phyloP scores from a whole-genome alignment of 106 monocot species.

The Chionographis japonica region DNA sequence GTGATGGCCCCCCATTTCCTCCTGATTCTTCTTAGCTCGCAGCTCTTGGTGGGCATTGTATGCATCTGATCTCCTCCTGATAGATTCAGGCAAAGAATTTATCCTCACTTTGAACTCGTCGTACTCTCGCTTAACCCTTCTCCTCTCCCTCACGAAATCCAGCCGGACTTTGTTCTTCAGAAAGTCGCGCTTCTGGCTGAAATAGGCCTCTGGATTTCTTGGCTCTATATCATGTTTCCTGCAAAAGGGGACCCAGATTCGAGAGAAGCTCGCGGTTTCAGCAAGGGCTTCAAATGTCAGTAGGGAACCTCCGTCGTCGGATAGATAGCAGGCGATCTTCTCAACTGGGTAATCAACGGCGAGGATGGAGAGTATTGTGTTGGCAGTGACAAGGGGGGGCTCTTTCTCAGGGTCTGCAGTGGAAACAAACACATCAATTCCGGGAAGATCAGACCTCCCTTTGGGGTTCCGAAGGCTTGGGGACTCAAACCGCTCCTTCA shows the following conservation, averaged over 20 bases:
- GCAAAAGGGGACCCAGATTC: slow-evolving; percentile 92
- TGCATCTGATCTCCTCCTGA: slow-evolving; percentile 79
- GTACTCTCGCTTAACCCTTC: slow-evolving; percentile 94
- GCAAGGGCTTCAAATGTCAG: slow-evolving; percentile 72
- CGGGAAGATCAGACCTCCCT: slow-evolving; percentile 71
- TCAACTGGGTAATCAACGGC: slow-evolving; percentile 79
- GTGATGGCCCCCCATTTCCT: slow-evolving; percentile 15
- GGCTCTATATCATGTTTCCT: slow-evolving; percentile 88
- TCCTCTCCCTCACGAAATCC: slow-evolving; percentile 89
- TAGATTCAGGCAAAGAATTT: slow-evolving; percentile 79
- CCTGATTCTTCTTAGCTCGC: slow-evolving; percentile 36
- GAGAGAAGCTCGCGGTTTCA: slow-evolving; percentile 69
- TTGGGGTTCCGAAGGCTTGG: slow-evolving; percentile 57
- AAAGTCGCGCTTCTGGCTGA: slow-evolving; percentile 67
- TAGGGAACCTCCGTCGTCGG: slow-evolving; percentile 72
- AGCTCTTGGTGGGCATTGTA: slow-evolving; percentile 90
- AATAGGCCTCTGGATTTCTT: slow-evolving; percentile 89
- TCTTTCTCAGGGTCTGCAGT: slow-evolving; percentile 77
- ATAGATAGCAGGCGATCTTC: slow-evolving; percentile 76
- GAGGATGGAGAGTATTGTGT: slow-evolving; percentile 77
- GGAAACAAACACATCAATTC: slow-evolving; percentile 73
- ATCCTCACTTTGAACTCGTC: slow-evolving; percentile 97
- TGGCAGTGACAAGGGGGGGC: slow-evolving; percentile 60
- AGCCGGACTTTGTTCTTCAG: slow-evolving; percentile 81
- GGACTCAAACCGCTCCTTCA: slow-evolving; percentile 57